Evolutionary conservation across 352 stramenopile species (phyloP).

Genomic region (Phytophthora ohioensis): DNA sequence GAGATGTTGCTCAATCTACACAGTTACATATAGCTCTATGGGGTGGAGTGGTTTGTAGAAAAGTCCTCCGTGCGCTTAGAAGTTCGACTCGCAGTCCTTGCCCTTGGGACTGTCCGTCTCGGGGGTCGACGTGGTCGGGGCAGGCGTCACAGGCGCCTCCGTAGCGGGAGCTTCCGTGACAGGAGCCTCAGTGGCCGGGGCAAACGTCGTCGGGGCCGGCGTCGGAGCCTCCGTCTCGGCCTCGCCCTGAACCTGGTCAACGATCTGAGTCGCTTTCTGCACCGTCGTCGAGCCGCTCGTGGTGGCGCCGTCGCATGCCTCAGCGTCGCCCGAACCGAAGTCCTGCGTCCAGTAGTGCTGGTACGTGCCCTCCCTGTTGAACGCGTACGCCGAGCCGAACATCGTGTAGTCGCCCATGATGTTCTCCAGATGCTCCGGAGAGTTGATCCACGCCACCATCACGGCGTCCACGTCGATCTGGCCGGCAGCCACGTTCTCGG

Average conservation of each 20-base stretch:
- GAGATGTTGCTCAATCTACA: constrained; percentile 29
- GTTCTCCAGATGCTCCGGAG: constrained; percentile 40
- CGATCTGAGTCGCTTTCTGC: constrained; percentile 25
- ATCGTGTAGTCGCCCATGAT: constrained; percentile 54
- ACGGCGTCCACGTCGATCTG: constrained; percentile 43
- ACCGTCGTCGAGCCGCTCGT: constrained; percentile 21
- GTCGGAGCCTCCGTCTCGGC: constrained; percentile 12
- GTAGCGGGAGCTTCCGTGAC: neutral
- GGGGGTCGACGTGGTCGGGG: neutral
- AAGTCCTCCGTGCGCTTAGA: constrained; percentile 20
- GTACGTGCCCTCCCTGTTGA: constrained; percentile 38
- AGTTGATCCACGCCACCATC: constrained; percentile 56
- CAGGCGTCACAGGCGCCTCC: constrained; percentile 5
- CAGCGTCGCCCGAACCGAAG: constrained; percentile 49
- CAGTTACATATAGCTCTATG: constrained; percentile 25
- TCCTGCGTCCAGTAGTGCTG: constrained; percentile 73
- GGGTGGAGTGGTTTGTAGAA: neutral
- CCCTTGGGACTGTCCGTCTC: constrained; percentile 18
- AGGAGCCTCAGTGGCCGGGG: constrained; percentile 16
- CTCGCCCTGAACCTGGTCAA: constrained; percentile 29
- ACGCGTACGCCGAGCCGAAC: constrained; percentile 47
- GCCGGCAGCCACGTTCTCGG: constrained; percentile 49
- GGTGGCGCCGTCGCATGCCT: constrained; percentile 32
- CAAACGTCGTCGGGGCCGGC: neutral
- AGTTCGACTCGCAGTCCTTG: constrained; percentile 33